phyloP scores from a whole-genome alignment of 106 monocot genomes.

The Triglochin maritima region DNA sequence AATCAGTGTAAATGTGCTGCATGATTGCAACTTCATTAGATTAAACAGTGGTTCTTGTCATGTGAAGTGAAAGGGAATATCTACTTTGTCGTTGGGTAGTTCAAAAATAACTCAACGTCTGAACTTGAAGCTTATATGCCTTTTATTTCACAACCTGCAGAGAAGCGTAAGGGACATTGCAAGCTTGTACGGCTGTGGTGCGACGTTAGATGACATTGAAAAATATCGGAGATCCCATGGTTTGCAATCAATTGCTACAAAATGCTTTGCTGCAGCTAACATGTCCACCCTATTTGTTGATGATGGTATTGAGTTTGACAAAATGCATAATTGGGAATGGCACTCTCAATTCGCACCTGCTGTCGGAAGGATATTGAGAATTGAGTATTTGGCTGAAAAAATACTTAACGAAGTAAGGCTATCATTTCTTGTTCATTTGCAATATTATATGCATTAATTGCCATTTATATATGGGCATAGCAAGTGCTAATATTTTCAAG shows the following conservation, averaged over 20 bases:
- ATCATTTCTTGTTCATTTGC: neutral
- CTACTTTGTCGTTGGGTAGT: no score
- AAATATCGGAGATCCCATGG: conserved; percentile 44
- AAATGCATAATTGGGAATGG: conserved; percentile 80
- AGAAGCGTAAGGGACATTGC: conserved; percentile 83
- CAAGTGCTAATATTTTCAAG: no score
- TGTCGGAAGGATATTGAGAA: conserved; percentile 78
- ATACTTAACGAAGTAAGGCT: conserved; percentile 75
- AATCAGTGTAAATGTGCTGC: no score
- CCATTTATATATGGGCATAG: neutral
- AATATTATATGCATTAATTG: neutral
- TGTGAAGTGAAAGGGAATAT: no score
- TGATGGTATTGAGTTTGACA: conserved; percentile 78
- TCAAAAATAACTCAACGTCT: no score
- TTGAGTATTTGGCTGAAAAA: conserved; percentile 77
- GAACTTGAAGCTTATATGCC: no score
- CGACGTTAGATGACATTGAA: conserved; percentile 49
- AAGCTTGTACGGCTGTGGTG: conserved; percentile 50
- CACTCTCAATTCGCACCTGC: conserved; percentile 52
- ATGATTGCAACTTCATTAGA: no score
- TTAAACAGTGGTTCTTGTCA: no score
- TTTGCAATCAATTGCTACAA: conserved; percentile 37
- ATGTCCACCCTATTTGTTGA: conserved; percentile 70
- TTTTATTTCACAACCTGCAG: conserved; percentile 27
- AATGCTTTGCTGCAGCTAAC: conserved; percentile 77